These are phyloP conservation scores for Aspergillus ochraceoroseus DNA, from an alignment of 2,329 filamentous ascomycete genomes.

Conservation along the genomic window DNA sequence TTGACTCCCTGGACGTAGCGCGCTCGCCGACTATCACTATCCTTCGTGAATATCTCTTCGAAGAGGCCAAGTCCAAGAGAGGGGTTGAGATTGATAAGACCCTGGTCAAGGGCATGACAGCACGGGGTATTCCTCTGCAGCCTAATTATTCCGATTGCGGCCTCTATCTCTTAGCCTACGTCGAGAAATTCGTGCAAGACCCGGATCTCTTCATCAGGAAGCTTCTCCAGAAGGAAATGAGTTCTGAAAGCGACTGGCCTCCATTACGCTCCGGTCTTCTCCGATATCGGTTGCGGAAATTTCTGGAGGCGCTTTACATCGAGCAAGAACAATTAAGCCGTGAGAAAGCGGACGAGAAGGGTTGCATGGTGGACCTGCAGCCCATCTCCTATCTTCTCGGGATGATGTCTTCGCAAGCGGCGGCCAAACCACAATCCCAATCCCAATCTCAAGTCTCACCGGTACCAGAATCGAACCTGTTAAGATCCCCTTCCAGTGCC, in stretches of 20 bases:
- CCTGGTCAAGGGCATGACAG: constrained; percentile 59
- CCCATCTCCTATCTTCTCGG: constrained; percentile 35
- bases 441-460: neutral
- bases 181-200: constrained; percentile 71
- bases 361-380: constrained; percentile 26
- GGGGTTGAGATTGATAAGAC: constrained; percentile 45
- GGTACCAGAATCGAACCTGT: neutral
- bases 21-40: constrained; percentile 62
- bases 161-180: constrained; percentile 76
- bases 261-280: constrained; percentile 53
- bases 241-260: constrained; percentile 53
- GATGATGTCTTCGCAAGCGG: constrained; percentile 3
- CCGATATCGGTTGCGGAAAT: constrained; percentile 60
- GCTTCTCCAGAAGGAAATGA: constrained; percentile 62
- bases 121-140: constrained; percentile 71
- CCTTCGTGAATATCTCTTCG: constrained; percentile 70
- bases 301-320: constrained; percentile 60
- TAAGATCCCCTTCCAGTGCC: neutral
- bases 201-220: constrained; percentile 66
- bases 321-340: constrained; percentile 47
- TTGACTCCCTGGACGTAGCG: constrained; percentile 72
- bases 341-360: constrained; percentile 38
- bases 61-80: constrained; percentile 66
- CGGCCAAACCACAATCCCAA: neutral
- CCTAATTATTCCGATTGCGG: constrained; percentile 86